Base-by-base conservation (phyloP, 306 rosid species). In the Hippophae tibetana region DNA sequence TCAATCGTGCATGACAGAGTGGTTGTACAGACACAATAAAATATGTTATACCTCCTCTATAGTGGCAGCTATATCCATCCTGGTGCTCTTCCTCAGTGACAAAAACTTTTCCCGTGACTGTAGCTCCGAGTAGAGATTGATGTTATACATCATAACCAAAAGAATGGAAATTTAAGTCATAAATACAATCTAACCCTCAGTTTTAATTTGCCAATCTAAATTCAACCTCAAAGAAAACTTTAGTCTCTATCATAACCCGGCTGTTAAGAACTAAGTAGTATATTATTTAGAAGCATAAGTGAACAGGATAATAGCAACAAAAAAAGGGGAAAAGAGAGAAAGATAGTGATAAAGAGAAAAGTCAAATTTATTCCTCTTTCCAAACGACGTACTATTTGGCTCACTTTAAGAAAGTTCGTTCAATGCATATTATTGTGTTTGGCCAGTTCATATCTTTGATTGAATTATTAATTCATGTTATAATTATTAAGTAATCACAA, bases 31-130 rank as follows among this genome's bases (percentile, higher is more conserved):
- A 56, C 43, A 58, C 25, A 68, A 49, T 57, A 55, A 71, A 61
- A 47, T 45, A 54, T 18, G 41, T 26, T 42, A 54, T 80, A 87
- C 95, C 93, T 84, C 87, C 73, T 80, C 85, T 58, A 84, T 58
- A 67, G 55, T 69, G 52, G 80, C 61, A 54, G 93, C 89, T 69
- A 84, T 27, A 57, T 87, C 95, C 64, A 64, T 57, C 76, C 67
- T 84, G 26, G 95, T 87, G 83, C 93, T 84, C 79, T 87, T 84
- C 71, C 70, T 84, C 72, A 87, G 56, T 43, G 95, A 80, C 64
- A 78, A 69, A 82, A 87, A 84, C 82, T 78, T 87, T 47, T 84
- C 95, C 0, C 95, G 93, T 57, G 95, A 85, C 95, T 87, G 89
- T 52, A 54, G 48, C 68, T 72, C 60, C 78, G 71, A 78, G 65